Percentiles rank a stretch among this genome's conserved stretches.
phyloP scores from a whole-genome alignment of 2,329 filamentous ascomycete species.

The Stagonosporopsis vannaccii region DNA sequence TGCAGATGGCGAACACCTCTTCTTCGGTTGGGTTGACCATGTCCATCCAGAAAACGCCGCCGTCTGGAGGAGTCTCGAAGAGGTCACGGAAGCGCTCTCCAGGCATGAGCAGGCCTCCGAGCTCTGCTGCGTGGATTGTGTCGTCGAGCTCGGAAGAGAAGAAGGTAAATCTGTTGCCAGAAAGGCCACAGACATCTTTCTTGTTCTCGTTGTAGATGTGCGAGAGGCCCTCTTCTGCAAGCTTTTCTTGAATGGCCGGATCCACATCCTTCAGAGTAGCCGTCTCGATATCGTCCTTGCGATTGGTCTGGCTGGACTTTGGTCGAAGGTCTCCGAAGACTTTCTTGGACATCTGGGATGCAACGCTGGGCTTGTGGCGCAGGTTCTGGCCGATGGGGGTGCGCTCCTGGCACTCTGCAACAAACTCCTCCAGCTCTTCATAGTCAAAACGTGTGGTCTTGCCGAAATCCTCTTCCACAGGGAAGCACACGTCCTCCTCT shows the following conservation, averaged over 20 bases:
- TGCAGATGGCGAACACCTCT: slow-evolving; percentile 86
- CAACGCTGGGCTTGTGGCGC: slow-evolving; percentile 45
- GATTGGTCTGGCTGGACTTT: slow-evolving; percentile 44
- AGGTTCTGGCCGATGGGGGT: slow-evolving; percentile 55
- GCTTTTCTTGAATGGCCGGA: slow-evolving; percentile 54
- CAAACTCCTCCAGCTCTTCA: slow-evolving; percentile 91
- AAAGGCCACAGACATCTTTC: slow-evolving; percentile 52
- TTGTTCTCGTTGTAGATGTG: slow-evolving; percentile 45
- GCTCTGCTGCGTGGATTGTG: slow-evolving; percentile 87
- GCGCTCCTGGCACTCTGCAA: slow-evolving; percentile 65
- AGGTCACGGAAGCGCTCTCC: slow-evolving; percentile 89
- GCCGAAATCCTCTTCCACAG: slow-evolving; percentile 73
- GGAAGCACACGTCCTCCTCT: slow-evolving; percentile 90
- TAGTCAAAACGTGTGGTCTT: slow-evolving; percentile 87
- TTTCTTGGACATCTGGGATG: slow-evolving; percentile 56
- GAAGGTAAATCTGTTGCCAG: slow-evolving; percentile 86
- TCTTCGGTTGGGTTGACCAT: slow-evolving; percentile 89
- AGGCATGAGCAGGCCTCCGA: slow-evolving; percentile 86
- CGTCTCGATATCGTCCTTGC: slow-evolving; percentile 47
- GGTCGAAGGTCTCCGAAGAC: slow-evolving; percentile 70
- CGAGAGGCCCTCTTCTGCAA: slow-evolving; percentile 47
- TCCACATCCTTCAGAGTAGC: slow-evolving; percentile 39
- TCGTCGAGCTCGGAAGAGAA: slow-evolving; percentile 96
- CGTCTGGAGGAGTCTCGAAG: slow-evolving; percentile 73
- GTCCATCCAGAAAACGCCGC: slow-evolving; percentile 99